Base-by-base conservation (phyloP, 2,329 filamentous ascomycete genomes). In the Calonectria multiphialidica region DNA sequence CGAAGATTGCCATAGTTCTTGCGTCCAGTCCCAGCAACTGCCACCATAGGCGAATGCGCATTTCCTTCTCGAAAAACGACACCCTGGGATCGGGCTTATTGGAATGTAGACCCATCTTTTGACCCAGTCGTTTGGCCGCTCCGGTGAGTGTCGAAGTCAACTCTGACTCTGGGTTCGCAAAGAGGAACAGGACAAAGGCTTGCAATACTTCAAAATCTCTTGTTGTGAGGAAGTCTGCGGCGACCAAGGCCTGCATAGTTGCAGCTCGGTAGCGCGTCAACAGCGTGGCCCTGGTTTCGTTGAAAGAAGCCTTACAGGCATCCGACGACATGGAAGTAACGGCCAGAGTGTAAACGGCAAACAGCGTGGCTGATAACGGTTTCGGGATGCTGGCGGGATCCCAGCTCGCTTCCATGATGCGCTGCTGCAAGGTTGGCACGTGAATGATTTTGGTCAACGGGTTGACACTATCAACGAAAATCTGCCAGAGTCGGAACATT, bases 361-460 rank as follows among this genome's bases (percentile, higher is more conserved):
- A 82, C 57, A 83, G 63, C 0, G 79, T 73, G 0, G 81, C 81
- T 0, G 67, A 49, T 0, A 82, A 71, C 0, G 78, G 61, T 1
- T 78, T 79, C 0, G 79, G 55, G 1, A 74, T 63, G 1, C 45
- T 57, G 1, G 30, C 8, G 0, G 72, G 53, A 16, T 82, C 75
- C 80, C 80, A 82, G 8, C 71, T 77, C 2, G 80, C 81, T 9
- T 83, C 78, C 1, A 82, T 33, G 3, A 83, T 75, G 15, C 78
- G 76, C 18, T 81, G 78, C 15, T 83, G 80, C 1, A 82, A 70
- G 4, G 77, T 82, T 10, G 82, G 82, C 1, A 81, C 76, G 42
- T 83, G 82, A 0, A 82, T 40, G 2, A 83, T 77, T 67, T 82
- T 83, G 15, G 75, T 72, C 0, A 84, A 68, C 0, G 81, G 82